phyloP scores from a whole-genome alignment of 2,329 filamentous ascomycete genomes.

The Aspergillus chevalieri region DNA sequence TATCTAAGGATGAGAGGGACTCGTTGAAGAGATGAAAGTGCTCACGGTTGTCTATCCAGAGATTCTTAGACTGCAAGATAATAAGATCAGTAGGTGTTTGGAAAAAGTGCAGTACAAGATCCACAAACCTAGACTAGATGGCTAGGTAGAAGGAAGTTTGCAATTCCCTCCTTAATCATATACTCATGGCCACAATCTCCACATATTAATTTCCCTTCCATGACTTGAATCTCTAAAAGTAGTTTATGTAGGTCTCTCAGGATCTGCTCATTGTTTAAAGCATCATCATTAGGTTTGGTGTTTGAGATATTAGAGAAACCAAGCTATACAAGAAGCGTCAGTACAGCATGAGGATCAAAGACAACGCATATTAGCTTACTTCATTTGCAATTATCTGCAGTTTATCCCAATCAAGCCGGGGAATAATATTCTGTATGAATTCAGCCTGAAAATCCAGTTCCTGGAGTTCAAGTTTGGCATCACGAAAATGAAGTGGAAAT shows the following conservation, averaged over 20 bases:
- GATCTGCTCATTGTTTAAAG: slow-evolving; percentile 61
- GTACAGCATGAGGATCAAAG: not conserved
- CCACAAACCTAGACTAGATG: slow-evolving; percentile 68
- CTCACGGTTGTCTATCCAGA: too few relatives aligned
- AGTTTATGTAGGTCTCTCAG: slow-evolving; percentile 73
- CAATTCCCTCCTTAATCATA: slow-evolving; percentile 88
- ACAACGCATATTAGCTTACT: slow-evolving; percentile 12
- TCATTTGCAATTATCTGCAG: slow-evolving; percentile 69
- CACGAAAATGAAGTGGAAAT: slow-evolving; percentile 86
- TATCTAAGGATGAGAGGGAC: not conserved
- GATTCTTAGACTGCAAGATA: too few relatives aligned
- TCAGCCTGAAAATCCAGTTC: slow-evolving; percentile 74
- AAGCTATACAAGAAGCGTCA: slow-evolving; percentile 49
- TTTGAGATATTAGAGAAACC: slow-evolving; percentile 69
- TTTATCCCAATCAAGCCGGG: slow-evolving; percentile 81
- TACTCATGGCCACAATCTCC: slow-evolving; percentile 92
- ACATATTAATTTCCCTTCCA: slow-evolving; percentile 83
- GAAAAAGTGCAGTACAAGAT: not conserved
- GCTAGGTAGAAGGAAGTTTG: slow-evolving; percentile 88
- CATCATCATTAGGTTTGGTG: slow-evolving; percentile 56
- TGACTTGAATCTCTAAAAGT: slow-evolving; percentile 82
- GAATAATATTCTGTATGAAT: slow-evolving; percentile 78
- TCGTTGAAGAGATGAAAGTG: not conserved
- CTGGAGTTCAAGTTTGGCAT: slow-evolving; percentile 81
- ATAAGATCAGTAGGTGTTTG: too few relatives aligned